Base-by-base conservation (phyloP, 495 filamentous ascomycete species). In the Massariosphaeria phaeospora region DNA sequence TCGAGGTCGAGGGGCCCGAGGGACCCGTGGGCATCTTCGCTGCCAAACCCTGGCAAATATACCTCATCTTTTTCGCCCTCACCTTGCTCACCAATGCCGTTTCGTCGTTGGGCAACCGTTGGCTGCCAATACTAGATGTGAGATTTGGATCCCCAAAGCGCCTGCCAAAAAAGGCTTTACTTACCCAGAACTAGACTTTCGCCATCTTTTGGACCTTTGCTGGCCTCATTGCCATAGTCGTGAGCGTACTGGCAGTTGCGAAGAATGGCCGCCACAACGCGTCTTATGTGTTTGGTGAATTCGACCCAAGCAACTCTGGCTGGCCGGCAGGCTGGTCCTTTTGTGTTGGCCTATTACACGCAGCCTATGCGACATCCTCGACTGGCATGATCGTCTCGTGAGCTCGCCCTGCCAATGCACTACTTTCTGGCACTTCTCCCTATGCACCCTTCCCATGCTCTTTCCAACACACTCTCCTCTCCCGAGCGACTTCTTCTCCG, bases 171-270 rank as follows among this genome's bases (percentile, higher is more conserved):
- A 48, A 36, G 13, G 30, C 27, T 50, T 51, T 42, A 25, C 46
- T 52, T 48, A 51, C 29, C 44, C 15, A 13, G 6, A 17, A 11
- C 11, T 64, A 64, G 61, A 85, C 84, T 66, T 67, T 83, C 26
- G 84, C 81, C 59, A 83, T 85, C 20, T 83, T 75, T 57, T 86
- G 83, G 82, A 84, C 83, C 2, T 77, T 72, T 0, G 75, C 70
- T 3, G 81, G 79, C 30, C 76, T 85, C 9, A 57, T 85, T 26
- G 73, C 81, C 45, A 84, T 85, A 34, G 55, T 84, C 24, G 63
- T 84, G 23, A 79, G 76, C 3, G 61, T 84, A 20, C 67, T 85
- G 33, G 72, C 71, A 3, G 83, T 83, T 76, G 79, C 77, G 1
- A 74, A 81, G 45, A 53, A 74, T 38, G 69, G 71, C 11, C 70